Evolutionary conservation across 2,329 filamentous ascomycete genomes (phyloP), one percentile per base, ranked within the genome.

Genomic region (Pestalotiopsis sp.): DNA sequence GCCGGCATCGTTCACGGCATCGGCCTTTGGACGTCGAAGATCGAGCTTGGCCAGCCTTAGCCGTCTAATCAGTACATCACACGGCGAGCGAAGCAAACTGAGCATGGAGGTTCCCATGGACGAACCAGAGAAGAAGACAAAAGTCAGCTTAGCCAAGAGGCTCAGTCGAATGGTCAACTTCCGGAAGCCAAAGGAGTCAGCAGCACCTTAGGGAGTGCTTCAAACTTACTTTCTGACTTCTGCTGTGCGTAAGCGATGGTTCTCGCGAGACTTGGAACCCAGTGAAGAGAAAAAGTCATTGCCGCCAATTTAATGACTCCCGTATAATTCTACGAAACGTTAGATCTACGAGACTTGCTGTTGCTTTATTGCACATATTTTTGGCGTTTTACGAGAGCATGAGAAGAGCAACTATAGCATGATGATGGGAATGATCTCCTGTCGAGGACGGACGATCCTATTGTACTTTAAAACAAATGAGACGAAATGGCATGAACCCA

Each of bases 11-110:
- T 86, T 91, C 36, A 90, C 87, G 1, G 86, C 87, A 13, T 83
- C 86, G 12, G 86, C 87, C 3, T 91, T 91, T 70, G 91, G 90
- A 25, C 89, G 90, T 57, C 90, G 93, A 75, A 88, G 93, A 66
- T 92, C 91, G 3, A 95, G 92, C 75, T 87, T 95, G 71, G 92
- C 90, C 38, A 94, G 92, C 75, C 83, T 95, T 38, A 93, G 92
- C 72, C 89, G 92, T 63, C 84, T 95, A 52, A 92, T 95, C 75
- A 92, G 90, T 77, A 91, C 89, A 72, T 90, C 90, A 3, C 91
- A 93, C 73, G 91, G 90, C 9, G 91, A 94, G 78, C 87, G 88
- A 72, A 93, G 91, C 84, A 93, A 93, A 77, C 82, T 94, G 25
- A 92, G 90, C 0, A 90, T 91, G 74, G 91, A 93, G 76, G 88